Percentiles rank a stretch among this genome's conserved stretches.
These are phyloP conservation scores for Porpolomopsis calyptriformis DNA, from an alignment of 768 basidiomycete species.

Conservation along the genomic window DNA sequence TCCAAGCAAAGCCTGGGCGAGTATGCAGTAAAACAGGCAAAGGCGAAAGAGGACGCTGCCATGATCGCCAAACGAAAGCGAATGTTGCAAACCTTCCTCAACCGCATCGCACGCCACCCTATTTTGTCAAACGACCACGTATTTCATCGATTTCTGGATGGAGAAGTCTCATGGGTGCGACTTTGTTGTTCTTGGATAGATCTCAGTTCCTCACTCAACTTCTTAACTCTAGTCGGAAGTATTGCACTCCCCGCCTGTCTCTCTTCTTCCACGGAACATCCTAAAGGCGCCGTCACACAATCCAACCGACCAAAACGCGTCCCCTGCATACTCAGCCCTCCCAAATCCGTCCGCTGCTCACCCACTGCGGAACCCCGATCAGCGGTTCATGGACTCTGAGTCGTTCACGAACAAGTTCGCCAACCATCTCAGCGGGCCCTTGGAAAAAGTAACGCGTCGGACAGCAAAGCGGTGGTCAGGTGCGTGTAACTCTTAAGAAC, in stretches of 20 bases:
- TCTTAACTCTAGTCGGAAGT: slow-evolving; percentile 65
- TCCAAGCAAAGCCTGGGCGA: slow-evolving; percentile 93
- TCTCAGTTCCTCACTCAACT: slow-evolving; percentile 4
- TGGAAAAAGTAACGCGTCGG: slow-evolving; percentile 94
- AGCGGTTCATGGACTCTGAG: slow-evolving; percentile 93
- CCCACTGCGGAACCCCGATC: slow-evolving; percentile 86
- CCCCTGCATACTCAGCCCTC: slow-evolving; percentile 69
- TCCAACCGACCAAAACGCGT: slow-evolving; percentile 69
- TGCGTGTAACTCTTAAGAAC: slow-evolving; percentile 23
- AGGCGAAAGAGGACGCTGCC: slow-evolving; percentile 90
- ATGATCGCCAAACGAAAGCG: slow-evolving; percentile 89
- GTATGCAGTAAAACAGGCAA: slow-evolving; percentile 93
- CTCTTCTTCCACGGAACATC: slow-evolving; percentile 87
- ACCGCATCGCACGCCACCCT: slow-evolving; percentile 82
- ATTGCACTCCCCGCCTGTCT: slow-evolving; percentile 83
- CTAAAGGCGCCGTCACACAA: slow-evolving; percentile 92
- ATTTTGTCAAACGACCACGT: slow-evolving; percentile 93
- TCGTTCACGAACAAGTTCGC: slow-evolving; percentile 94
- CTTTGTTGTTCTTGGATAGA: slow-evolving; percentile 6
- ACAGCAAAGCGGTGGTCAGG: slow-evolving; percentile 93
- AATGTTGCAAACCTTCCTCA: slow-evolving; percentile 92
- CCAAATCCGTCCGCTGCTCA: slow-evolving; percentile 85
- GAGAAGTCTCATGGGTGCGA: slow-evolving; percentile 89
- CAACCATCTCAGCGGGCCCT: slow-evolving; percentile 77
- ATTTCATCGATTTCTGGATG: slow-evolving; percentile 91